phyloP scores from a whole-genome alignment of 202 grass and related monocot genomes.

The Tripidium arundinaceum region DNA sequence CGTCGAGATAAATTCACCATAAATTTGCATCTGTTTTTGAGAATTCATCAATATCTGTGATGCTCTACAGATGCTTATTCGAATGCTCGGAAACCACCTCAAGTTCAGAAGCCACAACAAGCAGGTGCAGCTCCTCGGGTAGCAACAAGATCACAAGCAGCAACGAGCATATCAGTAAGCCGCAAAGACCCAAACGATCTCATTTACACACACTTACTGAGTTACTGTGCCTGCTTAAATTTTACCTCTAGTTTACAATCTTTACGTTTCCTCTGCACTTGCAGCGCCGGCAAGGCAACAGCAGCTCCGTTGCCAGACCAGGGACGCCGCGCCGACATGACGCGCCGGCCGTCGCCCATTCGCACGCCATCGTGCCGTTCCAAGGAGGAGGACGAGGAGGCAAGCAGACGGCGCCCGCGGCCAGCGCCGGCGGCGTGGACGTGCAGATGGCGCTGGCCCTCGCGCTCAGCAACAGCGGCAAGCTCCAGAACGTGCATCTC shows the following conservation, averaged over 20 bases:
- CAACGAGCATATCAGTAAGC: constrained; percentile 44
- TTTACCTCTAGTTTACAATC: not conserved
- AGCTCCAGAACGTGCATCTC: constrained; percentile 76
- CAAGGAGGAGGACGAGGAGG: constrained; percentile 22
- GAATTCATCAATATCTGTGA: not conserved
- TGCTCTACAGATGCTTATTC: constrained; percentile 41
- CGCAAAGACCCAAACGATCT: not conserved
- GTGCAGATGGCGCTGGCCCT: constrained; percentile 83
- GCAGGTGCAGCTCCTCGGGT: not conserved
- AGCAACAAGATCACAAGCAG: constrained; percentile 13
- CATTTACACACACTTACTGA: too few species aligned
- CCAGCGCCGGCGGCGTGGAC: constrained; percentile 43
- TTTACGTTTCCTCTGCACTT: not conserved
- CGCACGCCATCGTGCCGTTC: constrained; percentile 67
- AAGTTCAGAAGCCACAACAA: constrained; percentile 35
- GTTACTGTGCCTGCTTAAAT: not conserved
- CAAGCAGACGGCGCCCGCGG: constrained; percentile 12
- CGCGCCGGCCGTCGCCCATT: not conserved
- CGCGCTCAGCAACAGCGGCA: constrained; percentile 83
- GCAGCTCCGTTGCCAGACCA: constrained; percentile 19
- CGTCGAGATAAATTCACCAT: not conserved
- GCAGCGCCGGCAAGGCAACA: constrained; percentile 26
- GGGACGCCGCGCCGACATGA: constrained; percentile 33
- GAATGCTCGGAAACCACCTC: constrained; percentile 37
- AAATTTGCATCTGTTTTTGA: not conserved